Conservation (phyloP, 192 early-diverging fungal genomes). For the Backusella macrospora region DNA sequence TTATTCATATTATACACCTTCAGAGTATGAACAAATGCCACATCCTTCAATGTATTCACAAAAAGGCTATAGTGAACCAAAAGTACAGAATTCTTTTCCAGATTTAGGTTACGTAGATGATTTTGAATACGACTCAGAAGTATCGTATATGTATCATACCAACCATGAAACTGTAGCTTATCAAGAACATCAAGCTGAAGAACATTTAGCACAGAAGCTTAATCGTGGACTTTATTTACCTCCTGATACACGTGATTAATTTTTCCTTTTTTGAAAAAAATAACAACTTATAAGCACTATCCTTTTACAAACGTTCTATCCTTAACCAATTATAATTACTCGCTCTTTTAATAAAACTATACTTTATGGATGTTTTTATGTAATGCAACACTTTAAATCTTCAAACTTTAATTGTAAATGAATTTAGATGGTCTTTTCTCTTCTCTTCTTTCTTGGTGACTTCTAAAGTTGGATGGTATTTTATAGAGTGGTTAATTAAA, state of each 20-base stretch:
- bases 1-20: background rate
- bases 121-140: conserved; percentile 10
- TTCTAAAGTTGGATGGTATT: no score
- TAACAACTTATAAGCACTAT: background rate
- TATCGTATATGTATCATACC: conserved; percentile 4
- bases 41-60: background rate
- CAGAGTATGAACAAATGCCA: background rate
- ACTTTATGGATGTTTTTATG: background rate
- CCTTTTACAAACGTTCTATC: background rate
- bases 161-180: background rate
- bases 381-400: background rate
- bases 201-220: background rate
- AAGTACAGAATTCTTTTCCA: background rate
- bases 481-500: no score
- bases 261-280: background rate
- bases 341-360: background rate
- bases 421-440: background rate
- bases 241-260: background rate
- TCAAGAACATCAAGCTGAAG: background rate
- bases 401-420: background rate
- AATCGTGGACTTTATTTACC: background rate
- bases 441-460: no score
- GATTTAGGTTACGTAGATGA: conserved; percentile 6
- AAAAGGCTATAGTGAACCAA: background rate
- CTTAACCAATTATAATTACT: background rate